Conservation (phyloP, 345 rosid genomes). For the Eucalyptus brandiana region DNA sequence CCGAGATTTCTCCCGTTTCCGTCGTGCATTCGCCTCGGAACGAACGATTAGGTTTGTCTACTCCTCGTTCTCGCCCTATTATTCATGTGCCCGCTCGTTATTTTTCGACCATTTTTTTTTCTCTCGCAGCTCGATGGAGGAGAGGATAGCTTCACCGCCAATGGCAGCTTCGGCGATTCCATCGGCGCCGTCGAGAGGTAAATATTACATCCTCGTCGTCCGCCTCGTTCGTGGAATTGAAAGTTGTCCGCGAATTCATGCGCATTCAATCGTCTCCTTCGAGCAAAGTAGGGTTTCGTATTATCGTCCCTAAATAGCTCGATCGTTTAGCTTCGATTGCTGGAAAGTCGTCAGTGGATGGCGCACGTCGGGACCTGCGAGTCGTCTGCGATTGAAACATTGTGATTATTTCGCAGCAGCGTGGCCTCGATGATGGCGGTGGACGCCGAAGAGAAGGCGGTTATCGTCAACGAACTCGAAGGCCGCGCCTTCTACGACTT, state of each 20-base stretch:
- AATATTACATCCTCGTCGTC: not conserved
- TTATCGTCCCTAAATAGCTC: constrained; percentile 3
- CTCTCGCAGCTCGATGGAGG: constrained; percentile 22
- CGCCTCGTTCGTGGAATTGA: not conserved
- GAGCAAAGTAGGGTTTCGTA: constrained; percentile 38
- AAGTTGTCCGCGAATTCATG: not conserved
- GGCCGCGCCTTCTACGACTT: not conserved
- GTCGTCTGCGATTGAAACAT: not conserved
- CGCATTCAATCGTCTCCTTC: not conserved
- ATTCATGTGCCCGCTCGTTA: not conserved
- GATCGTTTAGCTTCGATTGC: constrained; percentile 5
- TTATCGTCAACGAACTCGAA: not conserved
- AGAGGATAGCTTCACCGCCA: constrained; percentile 45
- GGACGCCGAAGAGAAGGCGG: not conserved
- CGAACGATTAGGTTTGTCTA: constrained; percentile 36
- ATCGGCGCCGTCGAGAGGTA: constrained; percentile 55
- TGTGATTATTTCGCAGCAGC: constrained; percentile 2
- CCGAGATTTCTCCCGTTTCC: constrained; percentile 7
- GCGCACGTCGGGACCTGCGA: not conserved
- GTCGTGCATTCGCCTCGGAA: not conserved
- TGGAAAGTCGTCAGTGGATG: constrained; percentile 12
- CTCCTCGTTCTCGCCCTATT: not conserved
- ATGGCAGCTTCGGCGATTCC: constrained; percentile 48
- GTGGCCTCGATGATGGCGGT: constrained; percentile 25
- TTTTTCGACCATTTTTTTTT: not conserved